These are phyloP conservation scores for Cyclanthera cordifolia DNA, from an alignment of 306 rosid species.

Conservation along the genomic window DNA sequence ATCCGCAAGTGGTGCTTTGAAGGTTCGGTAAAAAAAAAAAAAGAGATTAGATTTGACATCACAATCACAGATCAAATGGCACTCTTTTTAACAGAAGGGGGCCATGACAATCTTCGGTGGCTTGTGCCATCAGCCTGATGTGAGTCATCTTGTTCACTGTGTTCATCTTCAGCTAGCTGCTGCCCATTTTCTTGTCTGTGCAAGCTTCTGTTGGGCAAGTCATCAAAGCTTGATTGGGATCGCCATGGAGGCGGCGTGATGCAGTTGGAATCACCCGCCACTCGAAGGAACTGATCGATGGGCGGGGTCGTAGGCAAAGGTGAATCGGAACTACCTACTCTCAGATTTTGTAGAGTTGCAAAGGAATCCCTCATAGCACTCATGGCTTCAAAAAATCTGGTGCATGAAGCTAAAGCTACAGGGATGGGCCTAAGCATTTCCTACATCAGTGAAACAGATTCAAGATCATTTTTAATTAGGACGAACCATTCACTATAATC, in stretches of 20 bases:
- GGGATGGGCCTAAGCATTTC: slow-evolving; percentile 99
- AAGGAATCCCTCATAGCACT: slow-evolving; percentile 94
- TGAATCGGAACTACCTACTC: slow-evolving; percentile 51
- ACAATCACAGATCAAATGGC: slow-evolving; percentile 19
- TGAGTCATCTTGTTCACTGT: slow-evolving; percentile 14
- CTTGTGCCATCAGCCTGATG: slow-evolving; percentile 24
- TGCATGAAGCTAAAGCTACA: slow-evolving; percentile 85
- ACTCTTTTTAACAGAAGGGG: slow-evolving; percentile 38
- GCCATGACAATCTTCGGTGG: slow-evolving; percentile 43
- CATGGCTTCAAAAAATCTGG: slow-evolving; percentile 93
- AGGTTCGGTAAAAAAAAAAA: not conserved
- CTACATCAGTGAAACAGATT: slow-evolving; percentile 22
- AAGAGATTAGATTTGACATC: not conserved
- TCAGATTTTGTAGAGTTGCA: slow-evolving; percentile 70
- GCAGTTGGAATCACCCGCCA: slow-evolving; percentile 36
- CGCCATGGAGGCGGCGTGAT: slow-evolving; percentile 63
- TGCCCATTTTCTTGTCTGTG: slow-evolving; percentile 26
- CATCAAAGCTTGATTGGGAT: slow-evolving; percentile 48
- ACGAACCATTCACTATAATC: not conserved
- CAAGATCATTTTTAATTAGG: not conserved
- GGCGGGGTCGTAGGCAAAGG: slow-evolving; percentile 42
- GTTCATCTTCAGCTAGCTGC: slow-evolving; percentile 20
- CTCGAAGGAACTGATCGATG: slow-evolving; percentile 43
- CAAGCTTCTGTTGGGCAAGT: slow-evolving; percentile 40
- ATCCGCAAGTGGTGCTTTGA: too few species aligned